Conservation (phyloP, 768 basidiomycete species). For the Trametopsis cervina region DNA sequence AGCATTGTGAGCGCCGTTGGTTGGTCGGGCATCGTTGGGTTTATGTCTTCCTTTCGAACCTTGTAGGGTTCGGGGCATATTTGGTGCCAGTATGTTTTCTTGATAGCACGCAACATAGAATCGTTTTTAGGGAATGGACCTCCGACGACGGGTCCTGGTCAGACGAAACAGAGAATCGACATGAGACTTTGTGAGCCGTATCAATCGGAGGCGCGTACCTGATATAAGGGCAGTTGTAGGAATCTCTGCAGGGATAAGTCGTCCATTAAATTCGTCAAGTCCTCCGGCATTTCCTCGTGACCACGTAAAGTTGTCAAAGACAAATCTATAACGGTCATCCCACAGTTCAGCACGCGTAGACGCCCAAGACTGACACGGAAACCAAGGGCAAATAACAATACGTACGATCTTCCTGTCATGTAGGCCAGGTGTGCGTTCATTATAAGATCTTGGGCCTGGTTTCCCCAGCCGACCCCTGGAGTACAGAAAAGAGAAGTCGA, state of each 20-base stretch:
- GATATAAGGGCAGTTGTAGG: conserved; percentile 48
- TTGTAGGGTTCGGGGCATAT: conserved; percentile 33
- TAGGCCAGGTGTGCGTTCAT: conserved; percentile 29
- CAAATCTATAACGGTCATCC: no score
- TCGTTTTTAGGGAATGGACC: conserved; percentile 30
- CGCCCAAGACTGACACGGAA: neutral
- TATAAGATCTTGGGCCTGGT: conserved; percentile 32
- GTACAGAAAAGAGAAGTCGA: no score
- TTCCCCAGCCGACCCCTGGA: conserved; percentile 34
- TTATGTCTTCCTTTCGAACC: conserved; percentile 20
- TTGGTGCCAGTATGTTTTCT: conserved; percentile 30
- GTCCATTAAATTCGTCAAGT: conserved; percentile 36
- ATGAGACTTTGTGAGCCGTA: neutral
- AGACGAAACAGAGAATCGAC: neutral
- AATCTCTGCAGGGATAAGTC: conserved; percentile 41
- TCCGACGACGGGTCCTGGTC: conserved; percentile 34
- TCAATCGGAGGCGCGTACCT: conserved; percentile 34
- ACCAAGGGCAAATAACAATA: neutral
- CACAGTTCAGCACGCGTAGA: no score
- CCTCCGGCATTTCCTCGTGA: conserved; percentile 31
- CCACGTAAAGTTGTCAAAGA: conserved; percentile 56
- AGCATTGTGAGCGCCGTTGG: conserved; percentile 26
- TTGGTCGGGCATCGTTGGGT: conserved; percentile 20
- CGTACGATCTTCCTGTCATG: conserved; percentile 29
- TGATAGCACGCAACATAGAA: conserved; percentile 28